These are phyloP conservation scores for Albugo laibachii DNA, from an alignment of 352 stramenopile species.

Conservation along the genomic window DNA sequence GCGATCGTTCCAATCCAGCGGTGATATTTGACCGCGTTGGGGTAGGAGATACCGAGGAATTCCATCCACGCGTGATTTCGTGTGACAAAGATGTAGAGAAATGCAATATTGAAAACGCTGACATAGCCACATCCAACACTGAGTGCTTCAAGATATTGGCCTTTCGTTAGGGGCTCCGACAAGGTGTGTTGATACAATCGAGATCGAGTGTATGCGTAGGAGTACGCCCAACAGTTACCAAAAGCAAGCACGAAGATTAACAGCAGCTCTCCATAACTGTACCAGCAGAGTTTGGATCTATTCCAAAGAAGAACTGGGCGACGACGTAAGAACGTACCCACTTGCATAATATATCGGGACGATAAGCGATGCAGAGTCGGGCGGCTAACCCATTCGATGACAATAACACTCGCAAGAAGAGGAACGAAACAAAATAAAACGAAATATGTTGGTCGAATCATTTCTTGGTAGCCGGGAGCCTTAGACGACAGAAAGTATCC, in stretches of 20 bases:
- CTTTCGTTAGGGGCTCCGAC: conserved; percentile 9
- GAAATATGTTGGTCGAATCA: conserved; percentile 33
- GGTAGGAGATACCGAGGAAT: conserved; percentile 40
- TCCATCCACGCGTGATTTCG: conserved; percentile 45
- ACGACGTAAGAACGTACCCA: not conserved
- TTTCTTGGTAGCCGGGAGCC: conserved; percentile 16
- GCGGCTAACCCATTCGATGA: conserved; percentile 10
- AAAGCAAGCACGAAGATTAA: conserved; percentile 20
- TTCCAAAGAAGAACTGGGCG: not conserved
- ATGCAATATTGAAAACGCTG: conserved; percentile 55
- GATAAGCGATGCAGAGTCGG: conserved; percentile 15
- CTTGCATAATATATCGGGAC: conserved; percentile 8
- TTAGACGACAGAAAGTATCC: not conserved
- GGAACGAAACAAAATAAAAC: conserved; percentile 20
- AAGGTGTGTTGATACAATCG: conserved; percentile 2
- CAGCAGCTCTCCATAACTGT: conserved; percentile 26
- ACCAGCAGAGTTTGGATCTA: not conserved
- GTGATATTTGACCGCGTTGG: conserved; percentile 32
- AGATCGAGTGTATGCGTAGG: conserved; percentile 18
- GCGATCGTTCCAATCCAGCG: conserved; percentile 25
- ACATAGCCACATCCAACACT: conserved; percentile 26
- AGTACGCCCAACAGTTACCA: conserved; percentile 37
- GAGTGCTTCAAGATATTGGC: conserved; percentile 23
- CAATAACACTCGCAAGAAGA: conserved; percentile 14
- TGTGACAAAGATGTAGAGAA: conserved; percentile 34